Evolutionary conservation across 1,284 basidiomycete species (phyloP).

Genomic region (Caloboletus inedulis): DNA sequence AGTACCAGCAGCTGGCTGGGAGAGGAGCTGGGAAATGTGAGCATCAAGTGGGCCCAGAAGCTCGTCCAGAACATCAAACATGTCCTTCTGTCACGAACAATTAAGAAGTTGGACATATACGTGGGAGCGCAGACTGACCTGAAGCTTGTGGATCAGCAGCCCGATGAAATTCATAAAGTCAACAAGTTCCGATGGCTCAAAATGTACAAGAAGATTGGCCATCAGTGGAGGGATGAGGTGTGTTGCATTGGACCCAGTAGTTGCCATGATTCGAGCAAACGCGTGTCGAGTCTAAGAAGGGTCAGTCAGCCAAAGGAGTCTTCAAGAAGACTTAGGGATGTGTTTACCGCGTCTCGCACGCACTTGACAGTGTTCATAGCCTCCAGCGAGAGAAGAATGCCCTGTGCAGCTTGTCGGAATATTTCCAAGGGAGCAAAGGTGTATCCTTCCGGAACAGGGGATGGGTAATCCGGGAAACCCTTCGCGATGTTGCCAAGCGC

Average conservation of each 20-base stretch:
- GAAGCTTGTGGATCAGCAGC: slow-evolving; percentile 88
- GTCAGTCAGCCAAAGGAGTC: slow-evolving; percentile 14
- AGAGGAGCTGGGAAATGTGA: slow-evolving; percentile 81
- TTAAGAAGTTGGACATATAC: background rate
- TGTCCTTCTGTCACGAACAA: slow-evolving; percentile 52
- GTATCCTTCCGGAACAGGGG: slow-evolving; percentile 60
- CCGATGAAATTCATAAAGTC: slow-evolving; percentile 97
- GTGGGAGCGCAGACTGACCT: slow-evolving; percentile 50
- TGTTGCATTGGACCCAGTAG: slow-evolving; percentile 81
- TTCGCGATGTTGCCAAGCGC: slow-evolving; percentile 94
- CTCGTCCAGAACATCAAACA: slow-evolving; percentile 86
- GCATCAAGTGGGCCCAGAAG: slow-evolving; percentile 83
- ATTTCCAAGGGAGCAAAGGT: slow-evolving; percentile 77
- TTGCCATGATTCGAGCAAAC: slow-evolving; percentile 90
- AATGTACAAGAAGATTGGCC: slow-evolving; percentile 84
- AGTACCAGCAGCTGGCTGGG: slow-evolving; percentile 83
- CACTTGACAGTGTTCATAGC: slow-evolving; percentile 86
- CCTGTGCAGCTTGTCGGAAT: slow-evolving; percentile 87
- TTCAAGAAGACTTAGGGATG: background rate
- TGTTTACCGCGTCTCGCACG: slow-evolving; percentile 87
- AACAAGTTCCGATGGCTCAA: slow-evolving; percentile 88
- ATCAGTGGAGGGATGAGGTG: slow-evolving; percentile 85
- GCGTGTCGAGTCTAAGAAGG: slow-evolving; percentile 78
- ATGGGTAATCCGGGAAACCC: slow-evolving; percentile 91
- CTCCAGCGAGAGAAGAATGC: slow-evolving; percentile 84